Conservation (phyloP, 2,329 filamentous ascomycete species). For the Talaromyces rugulosus region DNA sequence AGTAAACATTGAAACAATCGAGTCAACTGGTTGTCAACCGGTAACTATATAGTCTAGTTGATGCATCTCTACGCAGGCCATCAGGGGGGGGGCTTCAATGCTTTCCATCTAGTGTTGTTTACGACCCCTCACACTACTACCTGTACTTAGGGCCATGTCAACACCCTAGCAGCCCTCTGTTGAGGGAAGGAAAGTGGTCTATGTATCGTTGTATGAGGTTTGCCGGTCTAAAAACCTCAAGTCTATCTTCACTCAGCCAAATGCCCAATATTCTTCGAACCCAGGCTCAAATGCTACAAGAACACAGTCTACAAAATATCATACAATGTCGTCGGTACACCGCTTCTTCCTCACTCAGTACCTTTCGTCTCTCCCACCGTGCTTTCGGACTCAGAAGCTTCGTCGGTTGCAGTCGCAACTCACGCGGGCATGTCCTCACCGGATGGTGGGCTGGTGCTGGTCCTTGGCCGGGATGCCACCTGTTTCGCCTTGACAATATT, state of each 20-base stretch:
- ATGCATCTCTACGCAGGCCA: too few relatives aligned
- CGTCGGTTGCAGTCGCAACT: neutral
- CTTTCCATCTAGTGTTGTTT: too few relatives aligned
- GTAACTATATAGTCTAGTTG: too few relatives aligned
- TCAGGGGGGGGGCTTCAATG: too few relatives aligned
- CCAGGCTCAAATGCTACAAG: neutral
- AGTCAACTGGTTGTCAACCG: too few relatives aligned
- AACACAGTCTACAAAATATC: neutral
- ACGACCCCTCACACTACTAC: neutral
- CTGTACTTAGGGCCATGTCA: neutral
- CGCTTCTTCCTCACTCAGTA: too few relatives aligned
- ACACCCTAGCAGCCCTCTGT: neutral
- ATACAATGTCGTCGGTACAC: neutral
- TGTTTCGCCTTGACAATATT: constrained; percentile 40
- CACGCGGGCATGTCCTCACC: neutral
- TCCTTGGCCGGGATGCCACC: neutral
- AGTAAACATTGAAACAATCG: too few relatives aligned
- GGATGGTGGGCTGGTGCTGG: neutral
- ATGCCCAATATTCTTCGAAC: neutral
- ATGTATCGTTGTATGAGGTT: neutral
- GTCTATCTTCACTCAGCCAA: neutral
- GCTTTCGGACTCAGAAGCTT: too few relatives aligned
- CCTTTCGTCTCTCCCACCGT: neutral
- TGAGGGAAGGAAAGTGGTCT: neutral
- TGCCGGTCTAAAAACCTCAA: neutral